Evolutionary conservation across 179 eudicot species (phyloP).

Genomic region (Pouteria campechiana): DNA sequence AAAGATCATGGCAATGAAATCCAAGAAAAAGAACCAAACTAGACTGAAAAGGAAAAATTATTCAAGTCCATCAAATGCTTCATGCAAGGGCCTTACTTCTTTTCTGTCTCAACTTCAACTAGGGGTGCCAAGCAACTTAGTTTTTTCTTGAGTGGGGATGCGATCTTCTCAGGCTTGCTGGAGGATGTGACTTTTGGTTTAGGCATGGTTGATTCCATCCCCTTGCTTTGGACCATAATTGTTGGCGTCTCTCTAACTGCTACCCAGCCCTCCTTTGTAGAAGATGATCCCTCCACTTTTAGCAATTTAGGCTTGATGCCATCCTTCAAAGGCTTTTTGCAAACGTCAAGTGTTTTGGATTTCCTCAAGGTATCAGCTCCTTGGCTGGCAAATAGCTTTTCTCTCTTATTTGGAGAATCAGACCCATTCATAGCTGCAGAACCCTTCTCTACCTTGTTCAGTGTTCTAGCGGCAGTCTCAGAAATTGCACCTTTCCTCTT

Average conservation of each 20-base stretch:
- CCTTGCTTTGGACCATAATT: neutral
- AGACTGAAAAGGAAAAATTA: neutral
- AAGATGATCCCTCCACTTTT: conserved; percentile 1
- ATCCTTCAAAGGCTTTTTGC: conserved; percentile 1
- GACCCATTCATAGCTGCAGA: conserved; percentile 1
- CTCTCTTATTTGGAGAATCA: conserved; percentile 14
- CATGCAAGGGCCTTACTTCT: conserved; percentile 15
- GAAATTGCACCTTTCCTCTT: conserved; percentile 8
- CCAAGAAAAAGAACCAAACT: neutral
- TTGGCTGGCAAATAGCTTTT: neutral
- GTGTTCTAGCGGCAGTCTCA: conserved; percentile 6
- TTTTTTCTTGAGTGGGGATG: too few species aligned
- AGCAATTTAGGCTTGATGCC: conserved; percentile 1
- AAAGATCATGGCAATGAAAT: conserved; percentile 1
- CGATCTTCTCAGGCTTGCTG: conserved; percentile 1
- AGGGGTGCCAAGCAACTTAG: conserved; percentile 1
- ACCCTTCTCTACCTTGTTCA: conserved; percentile 2
- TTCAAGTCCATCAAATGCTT: neutral
- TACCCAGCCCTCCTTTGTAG: neutral
- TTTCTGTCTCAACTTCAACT: conserved; percentile 14
- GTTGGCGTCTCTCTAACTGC: neutral
- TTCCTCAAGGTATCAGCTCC: too few species aligned
- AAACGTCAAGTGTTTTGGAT: neutral
- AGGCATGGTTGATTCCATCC: neutral
- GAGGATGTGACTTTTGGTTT: neutral